Base-by-base conservation (phyloP, 192 early-diverging fungal genomes). In the Coemansia sp. region DNA sequence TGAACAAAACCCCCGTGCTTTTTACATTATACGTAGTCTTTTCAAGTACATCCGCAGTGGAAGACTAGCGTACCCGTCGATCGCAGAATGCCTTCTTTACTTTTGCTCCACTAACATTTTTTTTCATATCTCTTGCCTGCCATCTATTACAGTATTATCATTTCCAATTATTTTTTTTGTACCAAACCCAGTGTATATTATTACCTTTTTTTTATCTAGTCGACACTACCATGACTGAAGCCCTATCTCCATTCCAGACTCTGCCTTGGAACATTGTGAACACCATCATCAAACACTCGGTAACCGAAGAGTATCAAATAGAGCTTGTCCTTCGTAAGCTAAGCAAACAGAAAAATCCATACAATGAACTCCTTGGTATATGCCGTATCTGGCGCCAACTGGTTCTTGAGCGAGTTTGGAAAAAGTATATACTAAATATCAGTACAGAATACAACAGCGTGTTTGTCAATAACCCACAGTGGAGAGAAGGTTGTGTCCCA, bases 261-360 rank as follows among this genome's bases (percentile, higher is more conserved):
- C 33, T 60, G 16, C 57, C 57, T 33, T 60, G 57, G 57, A 60
- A 60, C 57, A 60, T 60, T 34, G 57, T 60, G 15, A 60, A 60
- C 31, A n/a, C 29, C 57, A 60, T 60, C 34, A 60, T 60, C 31
- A 60, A 60, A 1, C 57, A 60, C 15, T 36, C 57, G 24, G 34
- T 60, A 34, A 60, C 57, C 57, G 57, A 60, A 24, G 33, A 34
- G 18, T 60, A 8, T 8, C 57, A 60, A 60, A 16, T 60, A 36
- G 31, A 33, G 9, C 27, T 36, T 34, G 57, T 33, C 16, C 4
- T 60, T 36, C 57, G 57, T 18, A 33, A 34, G 57, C 5, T 60
- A 5, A 60, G 2, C 16, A 60, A 60, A 8, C 57, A 60, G 31
- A 60, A 36, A 5, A 34, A 33, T 33, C 57, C 57, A 7, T 60